Conservation (phyloP, 2,329 filamentous ascomycete genomes). For the Pseudogymnoascus sp. region DNA sequence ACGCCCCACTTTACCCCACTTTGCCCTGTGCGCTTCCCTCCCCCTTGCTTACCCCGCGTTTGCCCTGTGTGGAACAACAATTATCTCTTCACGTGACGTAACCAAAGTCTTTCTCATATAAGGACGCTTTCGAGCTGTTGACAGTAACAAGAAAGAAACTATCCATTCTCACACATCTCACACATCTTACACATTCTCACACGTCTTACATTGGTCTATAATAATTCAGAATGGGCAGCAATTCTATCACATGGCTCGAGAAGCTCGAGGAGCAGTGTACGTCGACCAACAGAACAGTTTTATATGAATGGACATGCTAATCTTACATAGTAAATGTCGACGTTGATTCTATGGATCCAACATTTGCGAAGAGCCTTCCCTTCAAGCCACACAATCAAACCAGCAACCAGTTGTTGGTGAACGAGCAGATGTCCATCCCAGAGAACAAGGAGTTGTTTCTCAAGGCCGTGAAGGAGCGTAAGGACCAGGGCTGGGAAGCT, state of each 20-base stretch:
- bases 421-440: conserved; percentile 36
- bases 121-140: not conserved
- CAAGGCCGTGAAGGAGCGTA: conserved; percentile 35
- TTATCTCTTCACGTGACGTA: not conserved
- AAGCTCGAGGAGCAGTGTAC: conserved; percentile 35
- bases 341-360: conserved; percentile 44
- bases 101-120: not conserved
- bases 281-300: conserved; percentile 6
- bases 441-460: conserved; percentile 37
- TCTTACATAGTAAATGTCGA: conserved; percentile 37
- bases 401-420: conserved; percentile 42
- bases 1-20: not conserved
- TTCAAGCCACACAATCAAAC: conserved; percentile 41
- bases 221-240: conserved; percentile 16
- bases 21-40: conserved; percentile 9
- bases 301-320: not conserved
- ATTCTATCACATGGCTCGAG: conserved; percentile 32
- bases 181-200: not conserved
- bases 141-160: not conserved
- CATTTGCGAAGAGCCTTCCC: conserved; percentile 37
- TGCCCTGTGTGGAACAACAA: not conserved
- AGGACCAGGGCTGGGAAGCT: conserved; percentile 37
- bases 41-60: not conserved
- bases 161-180: not conserved
- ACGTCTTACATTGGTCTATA: not conserved